These are phyloP conservation scores for Trametes coccinea DNA, from an alignment of 768 basidiomycete genomes.

Conservation along the genomic window DNA sequence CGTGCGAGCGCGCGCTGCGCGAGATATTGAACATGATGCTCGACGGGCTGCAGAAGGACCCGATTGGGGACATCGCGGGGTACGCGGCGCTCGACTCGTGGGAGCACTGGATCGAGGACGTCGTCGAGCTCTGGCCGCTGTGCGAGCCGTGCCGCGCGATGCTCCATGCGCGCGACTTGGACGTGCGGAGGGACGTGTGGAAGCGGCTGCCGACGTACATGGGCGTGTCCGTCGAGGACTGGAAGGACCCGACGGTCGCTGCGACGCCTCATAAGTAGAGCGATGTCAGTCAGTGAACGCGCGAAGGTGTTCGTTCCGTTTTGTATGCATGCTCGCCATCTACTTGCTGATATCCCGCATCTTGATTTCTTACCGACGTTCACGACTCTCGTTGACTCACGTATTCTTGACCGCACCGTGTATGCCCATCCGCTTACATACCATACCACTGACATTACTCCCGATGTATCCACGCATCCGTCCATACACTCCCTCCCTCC, in stretches of 20 bases:
- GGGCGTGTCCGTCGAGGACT: conserved; percentile 21
- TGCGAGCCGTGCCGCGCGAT: conserved; percentile 20
- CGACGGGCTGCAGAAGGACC: conserved; percentile 22
- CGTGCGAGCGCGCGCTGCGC: conserved; percentile 21
- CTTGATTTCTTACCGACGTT: no score
- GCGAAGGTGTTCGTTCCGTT: no score
- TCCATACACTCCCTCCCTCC: no score
- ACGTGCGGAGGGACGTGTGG: conserved; percentile 20
- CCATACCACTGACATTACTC: no score
- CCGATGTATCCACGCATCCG: not conserved
- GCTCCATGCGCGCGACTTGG: conserved; percentile 19
- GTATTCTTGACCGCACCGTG: not conserved
- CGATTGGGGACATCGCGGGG: conserved; percentile 20
- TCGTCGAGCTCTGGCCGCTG: conserved; percentile 22
- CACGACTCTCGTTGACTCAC: not conserved
- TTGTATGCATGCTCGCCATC: no score
- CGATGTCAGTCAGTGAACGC: no score
- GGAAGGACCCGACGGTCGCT: conserved; percentile 17
- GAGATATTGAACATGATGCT: conserved; percentile 22
- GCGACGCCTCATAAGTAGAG: conserved; percentile 3
- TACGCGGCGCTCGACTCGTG: conserved; percentile 23
- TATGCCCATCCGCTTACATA: not conserved
- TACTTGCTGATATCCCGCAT: no score
- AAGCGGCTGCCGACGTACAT: conserved; percentile 19
- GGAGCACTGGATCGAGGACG: conserved; percentile 26